Evolutionary conservation across 306 rosid species (phyloP).

Genomic region (Ormosia emarginata): DNA sequence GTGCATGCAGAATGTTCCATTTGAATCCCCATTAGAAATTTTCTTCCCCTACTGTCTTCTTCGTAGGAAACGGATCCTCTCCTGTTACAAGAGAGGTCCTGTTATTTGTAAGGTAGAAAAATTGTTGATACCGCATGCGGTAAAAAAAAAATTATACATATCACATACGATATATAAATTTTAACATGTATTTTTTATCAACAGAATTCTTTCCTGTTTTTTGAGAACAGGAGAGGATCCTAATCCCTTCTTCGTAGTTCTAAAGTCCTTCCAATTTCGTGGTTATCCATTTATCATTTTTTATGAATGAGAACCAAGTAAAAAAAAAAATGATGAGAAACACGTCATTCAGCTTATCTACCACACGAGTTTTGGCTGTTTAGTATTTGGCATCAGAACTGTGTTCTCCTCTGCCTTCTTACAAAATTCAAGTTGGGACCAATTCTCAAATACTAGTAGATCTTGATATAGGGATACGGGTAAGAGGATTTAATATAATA

Average conservation of each 20-base stretch:
- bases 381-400: neutral
- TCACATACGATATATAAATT: too few relatives aligned
- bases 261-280: neutral
- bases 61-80: too few relatives aligned
- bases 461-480: neutral
- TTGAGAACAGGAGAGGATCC: too few relatives aligned
- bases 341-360: neutral
- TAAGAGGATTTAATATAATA: too few relatives aligned
- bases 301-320: neutral
- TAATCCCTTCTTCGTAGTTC: neutral
- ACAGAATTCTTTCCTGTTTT: too few relatives aligned
- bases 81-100: too few relatives aligned
- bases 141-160: too few relatives aligned
- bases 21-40: neutral
- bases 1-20: neutral
- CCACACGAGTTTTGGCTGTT: neutral
- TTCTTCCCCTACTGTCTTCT: neutral
- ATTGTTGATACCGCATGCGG: too few relatives aligned
- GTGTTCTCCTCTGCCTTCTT: neutral
- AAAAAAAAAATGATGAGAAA: neutral
- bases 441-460: neutral
- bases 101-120: too few relatives aligned
- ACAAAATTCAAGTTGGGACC: neutral
- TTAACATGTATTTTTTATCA: too few relatives aligned
- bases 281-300: neutral